phyloP scores from a whole-genome alignment of 83 land plant species.

The Isoetes engelmannii region DNA sequence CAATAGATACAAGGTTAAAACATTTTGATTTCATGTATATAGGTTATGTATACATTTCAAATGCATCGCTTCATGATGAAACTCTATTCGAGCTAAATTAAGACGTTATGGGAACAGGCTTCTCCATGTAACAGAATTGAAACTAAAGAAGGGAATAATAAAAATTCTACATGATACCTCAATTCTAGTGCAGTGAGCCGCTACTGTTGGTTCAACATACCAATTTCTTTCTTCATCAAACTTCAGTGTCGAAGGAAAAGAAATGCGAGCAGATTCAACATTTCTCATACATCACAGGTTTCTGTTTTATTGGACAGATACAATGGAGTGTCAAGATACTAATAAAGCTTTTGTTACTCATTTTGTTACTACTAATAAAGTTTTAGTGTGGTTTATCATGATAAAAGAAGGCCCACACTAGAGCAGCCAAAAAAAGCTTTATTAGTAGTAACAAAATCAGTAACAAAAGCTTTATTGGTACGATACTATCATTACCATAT shows the following conservation, averaged over 20 bases:
- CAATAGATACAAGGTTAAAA: not conserved
- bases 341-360: too few relatives aligned
- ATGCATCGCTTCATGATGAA: conserved; percentile 4
- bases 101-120: too few relatives aligned
- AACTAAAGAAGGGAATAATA: too few relatives aligned
- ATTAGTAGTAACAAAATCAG: not conserved
- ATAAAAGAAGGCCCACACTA: not conserved
- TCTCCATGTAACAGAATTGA: too few relatives aligned
- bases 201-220: conserved; percentile 23
- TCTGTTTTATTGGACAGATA: too few relatives aligned
- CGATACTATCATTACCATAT: not conserved
- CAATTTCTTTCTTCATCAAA: conserved; percentile 60
- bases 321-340: too few relatives aligned
- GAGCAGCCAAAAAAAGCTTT: too few relatives aligned
- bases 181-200: not conserved
- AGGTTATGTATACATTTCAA: conserved; percentile 1
- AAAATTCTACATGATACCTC: too few relatives aligned
- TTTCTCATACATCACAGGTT: too few relatives aligned
- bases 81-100: too few relatives aligned
- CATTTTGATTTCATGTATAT: not conserved
- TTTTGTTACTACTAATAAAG: too few relatives aligned
- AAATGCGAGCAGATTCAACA: conserved; percentile 84
- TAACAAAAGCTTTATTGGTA: not conserved
- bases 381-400: too few relatives aligned
- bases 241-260: conserved; percentile 73